Evolutionary conservation across 1,284 basidiomycete genomes (phyloP), one percentile per base, ranked within the genome.

Genomic region (Leccinum angustisporum): DNA sequence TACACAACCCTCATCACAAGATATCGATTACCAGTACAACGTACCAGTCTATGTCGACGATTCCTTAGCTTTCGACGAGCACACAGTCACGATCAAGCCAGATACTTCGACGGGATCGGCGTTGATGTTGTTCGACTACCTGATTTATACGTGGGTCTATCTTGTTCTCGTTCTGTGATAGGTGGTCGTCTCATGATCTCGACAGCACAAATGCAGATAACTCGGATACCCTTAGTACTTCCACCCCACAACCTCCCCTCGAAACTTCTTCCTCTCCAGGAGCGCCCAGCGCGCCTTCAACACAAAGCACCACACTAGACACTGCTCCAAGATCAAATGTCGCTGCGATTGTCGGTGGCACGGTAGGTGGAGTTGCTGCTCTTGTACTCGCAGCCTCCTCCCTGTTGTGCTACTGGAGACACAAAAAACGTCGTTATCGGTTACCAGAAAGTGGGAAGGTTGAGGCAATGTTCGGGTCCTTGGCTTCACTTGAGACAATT

Each of bases 61-160:
- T 5, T 59, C 62, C 1, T 3, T 69, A 13, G 7, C 21, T 4
- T 36, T 10, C 4, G 66, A 61, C 2, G 1, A 53, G 21, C 68
- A 72, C 43, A 46, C 2, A 13, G 56, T 69, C 46, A 2, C 9
- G 16, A 33, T 69, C 21, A 16, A 21, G 8, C 62, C 66, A 0
- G 13, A 57, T 7, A n/a, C 36, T 11, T 48, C 0, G 31, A 6
- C 0, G 27, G 27, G 18, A 11, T 2, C 40, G 40, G 40, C 54
- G 27, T 52, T 68, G 16, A 57, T 66, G 6, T 2, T 68, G 10
- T 66, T 68, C 3, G 65, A 66, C 18, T 66, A 68, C 36, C 4
- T 64, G 16, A 46, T 65, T 21, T 66, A 66, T 68, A 67, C 36
- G 5, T 65, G 25, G 38, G 18, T 50, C 25, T 25, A 25, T 25